phyloP scores from a whole-genome alignment of 106 monocot species.

The Gastrodia elata region DNA sequence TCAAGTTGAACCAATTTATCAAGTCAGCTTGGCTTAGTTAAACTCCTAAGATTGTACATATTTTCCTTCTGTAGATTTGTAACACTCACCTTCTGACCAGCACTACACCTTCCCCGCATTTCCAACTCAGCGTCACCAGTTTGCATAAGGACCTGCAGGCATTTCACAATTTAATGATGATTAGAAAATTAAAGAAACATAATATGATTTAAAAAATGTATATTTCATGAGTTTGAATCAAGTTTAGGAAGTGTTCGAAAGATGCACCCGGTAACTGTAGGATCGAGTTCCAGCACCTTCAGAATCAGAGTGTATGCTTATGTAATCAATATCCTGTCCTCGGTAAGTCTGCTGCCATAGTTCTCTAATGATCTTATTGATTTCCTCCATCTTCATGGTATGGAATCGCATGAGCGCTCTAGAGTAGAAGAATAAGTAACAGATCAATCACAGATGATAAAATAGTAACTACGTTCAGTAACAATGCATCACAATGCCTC shows the following conservation, averaged over 20 bases:
- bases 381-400: slow-evolving; percentile 99
- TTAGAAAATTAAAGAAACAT: neutral
- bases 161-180: neutral
- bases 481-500: neutral
- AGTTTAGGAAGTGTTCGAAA: neutral
- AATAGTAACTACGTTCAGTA: neutral
- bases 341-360: slow-evolving; percentile 99
- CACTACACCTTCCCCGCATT: slow-evolving; percentile 98
- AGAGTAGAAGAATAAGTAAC: neutral
- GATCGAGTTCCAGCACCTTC: slow-evolving; percentile 90
- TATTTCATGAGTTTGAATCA: neutral
- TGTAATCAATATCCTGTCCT: slow-evolving; percentile 97
- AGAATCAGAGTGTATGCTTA: slow-evolving; percentile 91
- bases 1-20: neutral
- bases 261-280: slow-evolving; percentile 84
- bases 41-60: neutral
- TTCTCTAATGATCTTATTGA: slow-evolving; percentile 96
- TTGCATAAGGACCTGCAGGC: slow-evolving; percentile 84
- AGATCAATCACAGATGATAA: neutral
- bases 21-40: neutral
- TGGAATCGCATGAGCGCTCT: slow-evolving; percentile 99
- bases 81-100: slow-evolving; percentile 88
- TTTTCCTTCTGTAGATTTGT: no score
- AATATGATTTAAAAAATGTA: no score
- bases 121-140: slow-evolving; percentile 98